These are phyloP conservation scores for Zygosaccharomyces pseudobailii DNA, from an alignment of 1,139 yeast species.

Conservation along the genomic window DNA sequence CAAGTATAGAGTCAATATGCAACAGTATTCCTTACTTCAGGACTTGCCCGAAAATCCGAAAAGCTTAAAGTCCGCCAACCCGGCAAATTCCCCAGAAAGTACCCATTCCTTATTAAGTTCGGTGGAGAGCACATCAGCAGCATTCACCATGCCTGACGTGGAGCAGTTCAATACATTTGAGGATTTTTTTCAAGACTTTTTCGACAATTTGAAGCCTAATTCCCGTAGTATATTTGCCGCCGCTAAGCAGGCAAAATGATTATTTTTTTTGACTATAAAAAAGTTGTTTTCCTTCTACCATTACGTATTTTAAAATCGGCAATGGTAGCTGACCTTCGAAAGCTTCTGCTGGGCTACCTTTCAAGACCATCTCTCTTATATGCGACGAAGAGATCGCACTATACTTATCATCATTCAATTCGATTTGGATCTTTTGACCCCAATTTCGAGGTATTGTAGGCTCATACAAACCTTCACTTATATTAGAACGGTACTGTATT, in stretches of 20 bases:
- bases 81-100: slow-evolving; percentile 23
- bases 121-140: slow-evolving; percentile 6
- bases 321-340: slow-evolving; percentile 33
- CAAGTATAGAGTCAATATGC: slow-evolving; percentile 20
- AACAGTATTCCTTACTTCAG: slow-evolving; percentile 2
- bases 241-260: neutral
- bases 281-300: slow-evolving; percentile 1
- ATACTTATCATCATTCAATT: slow-evolving; percentile 37
- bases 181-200: slow-evolving; percentile 45
- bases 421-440: slow-evolving; percentile 46
- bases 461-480: slow-evolving; percentile 38
- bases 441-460: slow-evolving; percentile 50
- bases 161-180: slow-evolving; percentile 45
- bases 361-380: slow-evolving; percentile 39
- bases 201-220: slow-evolving; percentile 33
- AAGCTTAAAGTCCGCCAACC: slow-evolving; percentile 7
- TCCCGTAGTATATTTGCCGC: slow-evolving; percentile 28
- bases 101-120: slow-evolving; percentile 4
- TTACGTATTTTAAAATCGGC: slow-evolving; percentile 9
- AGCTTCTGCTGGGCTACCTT: slow-evolving; percentile 37
- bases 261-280: neutral
- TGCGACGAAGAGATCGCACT: slow-evolving; percentile 56
- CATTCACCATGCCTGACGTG: slow-evolving; percentile 37
- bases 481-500: slow-evolving; percentile 39
- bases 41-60: neutral